Base-by-base conservation (phyloP, 2,329 filamentous ascomycete species). In the Hypomyces rosellus region DNA sequence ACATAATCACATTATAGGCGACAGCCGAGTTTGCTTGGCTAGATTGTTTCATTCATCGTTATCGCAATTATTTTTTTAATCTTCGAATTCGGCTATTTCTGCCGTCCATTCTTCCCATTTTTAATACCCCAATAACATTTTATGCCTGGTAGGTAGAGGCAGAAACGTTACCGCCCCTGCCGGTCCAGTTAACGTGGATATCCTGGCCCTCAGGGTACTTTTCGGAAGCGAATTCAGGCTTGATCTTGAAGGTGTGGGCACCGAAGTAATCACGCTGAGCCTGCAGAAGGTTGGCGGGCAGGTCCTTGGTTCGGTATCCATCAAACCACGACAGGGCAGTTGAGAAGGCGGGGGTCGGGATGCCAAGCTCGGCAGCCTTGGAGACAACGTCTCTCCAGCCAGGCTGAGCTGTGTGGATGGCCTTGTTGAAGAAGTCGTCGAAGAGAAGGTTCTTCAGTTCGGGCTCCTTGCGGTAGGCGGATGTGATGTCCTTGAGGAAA, bases 231-330 rank as follows among this genome's bases (percentile, higher is more conserved):
- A 63, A 66, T 75, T 92, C 87, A 54, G 88, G 86, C 85, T 93
- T 92, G 75, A 93, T 82, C 64, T 77, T 77, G 85, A 93, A 93
- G 60, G 88, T 93, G 80, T 93, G 88, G 58, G 88, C 88, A 71
- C 93, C 93, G 69, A 99, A 99, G 88, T 97, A 99, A 74, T 99
- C 93, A 79, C 93, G 88, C 82, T 99, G 93, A 52, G 92, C 93
- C 80, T 99, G 93, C 66, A 99, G 84, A 58, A 99, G 81, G 82
- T 97, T 99, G 80, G 93, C 93, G 54, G 93, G 93, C 62, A 99
- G 84, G 71, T 97, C 85, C 81, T 92, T 89, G 71, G 92, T 91
- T 72, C 93, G 88, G 84, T 97, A 96, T 58, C 93, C 93, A 71
- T 99, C 93, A 76, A 95, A 99, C 89, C 95, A 99, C 68, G 88